Conservation (phyloP, 106 monocot genomes). For the Acorus calamus region DNA sequence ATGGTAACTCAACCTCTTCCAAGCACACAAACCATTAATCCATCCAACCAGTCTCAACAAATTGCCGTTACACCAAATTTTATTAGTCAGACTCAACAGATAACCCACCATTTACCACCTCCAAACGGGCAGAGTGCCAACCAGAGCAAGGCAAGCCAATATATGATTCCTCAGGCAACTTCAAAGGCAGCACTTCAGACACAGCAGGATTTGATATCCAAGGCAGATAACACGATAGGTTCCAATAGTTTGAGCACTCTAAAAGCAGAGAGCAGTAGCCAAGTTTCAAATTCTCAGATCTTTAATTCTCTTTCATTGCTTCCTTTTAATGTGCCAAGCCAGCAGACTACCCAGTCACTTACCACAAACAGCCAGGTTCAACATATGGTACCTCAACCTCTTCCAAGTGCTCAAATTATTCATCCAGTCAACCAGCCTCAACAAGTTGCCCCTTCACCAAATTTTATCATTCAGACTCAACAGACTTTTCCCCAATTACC, state of each 20-base stretch:
- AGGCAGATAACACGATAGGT: constrained; percentile 5
- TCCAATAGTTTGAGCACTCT: constrained; percentile 21
- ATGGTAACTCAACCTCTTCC: constrained; percentile 3
- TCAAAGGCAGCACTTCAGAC: not conserved
- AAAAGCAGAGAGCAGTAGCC: constrained; percentile 49
- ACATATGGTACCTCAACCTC: constrained; percentile 6
- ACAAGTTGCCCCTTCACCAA: too few relatives aligned
- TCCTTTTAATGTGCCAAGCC: constrained; percentile 1
- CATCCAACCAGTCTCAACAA: constrained; percentile 1
- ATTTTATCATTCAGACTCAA: constrained; percentile 8
- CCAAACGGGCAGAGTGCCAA: constrained; percentile 1
- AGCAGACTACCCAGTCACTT: constrained; percentile 6
- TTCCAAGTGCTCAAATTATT: constrained; percentile 13
- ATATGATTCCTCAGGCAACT: constrained; percentile 4
- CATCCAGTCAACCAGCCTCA: constrained; percentile 7
- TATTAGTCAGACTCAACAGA: constrained; percentile 12
- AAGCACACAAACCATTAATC: constrained; percentile 14
- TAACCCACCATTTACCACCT: not conserved
- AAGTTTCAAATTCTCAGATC: constrained; percentile 12
- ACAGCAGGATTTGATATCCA: not conserved
- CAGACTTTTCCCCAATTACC: not conserved
- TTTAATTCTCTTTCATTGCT: not conserved
- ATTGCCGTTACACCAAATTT: too few relatives aligned
- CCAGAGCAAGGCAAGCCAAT: constrained; percentile 1
- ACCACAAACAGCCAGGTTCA: constrained; percentile 27